Evolutionary conservation across 2,329 filamentous ascomycete species (phyloP).

Genomic region (Xylariaceae sp.): DNA sequence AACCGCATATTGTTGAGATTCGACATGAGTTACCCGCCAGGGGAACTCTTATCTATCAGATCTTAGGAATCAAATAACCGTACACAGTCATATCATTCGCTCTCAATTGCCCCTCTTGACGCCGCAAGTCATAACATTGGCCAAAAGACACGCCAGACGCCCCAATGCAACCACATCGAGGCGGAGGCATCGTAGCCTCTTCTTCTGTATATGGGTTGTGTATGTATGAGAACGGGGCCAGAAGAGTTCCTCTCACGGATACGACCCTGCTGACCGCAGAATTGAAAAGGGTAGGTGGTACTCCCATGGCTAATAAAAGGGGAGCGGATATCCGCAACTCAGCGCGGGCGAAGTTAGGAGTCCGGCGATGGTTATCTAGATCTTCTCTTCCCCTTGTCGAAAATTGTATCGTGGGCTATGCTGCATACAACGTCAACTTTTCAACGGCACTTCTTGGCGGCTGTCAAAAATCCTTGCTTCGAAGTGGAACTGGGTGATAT

Average conservation of each 20-base stretch:
- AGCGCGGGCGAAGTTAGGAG: no score
- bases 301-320: neutral
- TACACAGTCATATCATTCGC: neutral
- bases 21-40: no score
- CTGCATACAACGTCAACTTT: neutral
- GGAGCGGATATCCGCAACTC: neutral
- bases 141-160: slow-evolving; percentile 3
- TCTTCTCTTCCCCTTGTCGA: neutral
- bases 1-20: no score
- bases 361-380: no score
- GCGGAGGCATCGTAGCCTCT: neutral
- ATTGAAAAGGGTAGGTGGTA: neutral
- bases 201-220: neutral
- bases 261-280: neutral
- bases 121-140: neutral
- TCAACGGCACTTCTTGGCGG: neutral
- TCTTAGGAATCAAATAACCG: no score
- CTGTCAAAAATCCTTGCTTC: no score
- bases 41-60: no score
- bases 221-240: neutral
- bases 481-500: no score
- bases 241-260: neutral
- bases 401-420: neutral
- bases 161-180: slow-evolving; percentile 2
- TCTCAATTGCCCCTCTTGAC: neutral